A percentile compares a stretch with the other conserved stretches of the same genome.
These are phyloP conservation scores for Hamamelis virginiana DNA, from an alignment of 164 flowering plant genomes.

Conservation along the genomic window DNA sequence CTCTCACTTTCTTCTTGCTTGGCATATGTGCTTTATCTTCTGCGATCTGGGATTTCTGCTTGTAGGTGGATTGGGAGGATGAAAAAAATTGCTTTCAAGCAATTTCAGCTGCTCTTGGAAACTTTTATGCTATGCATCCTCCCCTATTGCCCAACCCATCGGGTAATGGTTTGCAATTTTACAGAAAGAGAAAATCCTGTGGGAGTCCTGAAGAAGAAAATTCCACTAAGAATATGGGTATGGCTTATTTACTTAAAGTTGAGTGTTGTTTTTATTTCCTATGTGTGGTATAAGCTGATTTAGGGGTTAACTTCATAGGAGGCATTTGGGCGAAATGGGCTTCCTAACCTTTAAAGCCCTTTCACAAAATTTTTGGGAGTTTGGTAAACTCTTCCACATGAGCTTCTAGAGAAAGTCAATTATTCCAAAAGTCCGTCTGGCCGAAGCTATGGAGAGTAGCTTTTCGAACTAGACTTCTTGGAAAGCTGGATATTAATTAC, in stretches of 20 bases:
- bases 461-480: too few relatives aligned
- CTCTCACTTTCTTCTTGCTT: neutral
- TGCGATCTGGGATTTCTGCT: neutral
- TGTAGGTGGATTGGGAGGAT: slow-evolving; percentile 85
- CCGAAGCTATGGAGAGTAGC: too few relatives aligned
- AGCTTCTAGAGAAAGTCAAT: too few relatives aligned
- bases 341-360: too few relatives aligned
- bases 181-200: slow-evolving; percentile 41
- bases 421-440: too few relatives aligned
- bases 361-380: too few relatives aligned
- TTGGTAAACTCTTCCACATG: too few relatives aligned
- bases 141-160: slow-evolving; percentile 92
- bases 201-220: slow-evolving; percentile 23
- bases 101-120: slow-evolving; percentile 80
- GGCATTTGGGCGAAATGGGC: too few relatives aligned
- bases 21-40: neutral
- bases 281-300: too few relatives aligned
- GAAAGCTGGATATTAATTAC: too few relatives aligned
- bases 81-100: slow-evolving; percentile 79
- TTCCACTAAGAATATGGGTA: slow-evolving; percentile 30
- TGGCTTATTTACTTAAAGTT: neutral
- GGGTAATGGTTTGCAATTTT: slow-evolving; percentile 70
- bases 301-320: too few relatives aligned
- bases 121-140: slow-evolving; percentile 90
- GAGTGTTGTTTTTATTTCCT: too few relatives aligned